These are phyloP conservation scores for Saksenaea oblongispora DNA, from an alignment of 371 early-diverging fungal species.

Conservation along the genomic window DNA sequence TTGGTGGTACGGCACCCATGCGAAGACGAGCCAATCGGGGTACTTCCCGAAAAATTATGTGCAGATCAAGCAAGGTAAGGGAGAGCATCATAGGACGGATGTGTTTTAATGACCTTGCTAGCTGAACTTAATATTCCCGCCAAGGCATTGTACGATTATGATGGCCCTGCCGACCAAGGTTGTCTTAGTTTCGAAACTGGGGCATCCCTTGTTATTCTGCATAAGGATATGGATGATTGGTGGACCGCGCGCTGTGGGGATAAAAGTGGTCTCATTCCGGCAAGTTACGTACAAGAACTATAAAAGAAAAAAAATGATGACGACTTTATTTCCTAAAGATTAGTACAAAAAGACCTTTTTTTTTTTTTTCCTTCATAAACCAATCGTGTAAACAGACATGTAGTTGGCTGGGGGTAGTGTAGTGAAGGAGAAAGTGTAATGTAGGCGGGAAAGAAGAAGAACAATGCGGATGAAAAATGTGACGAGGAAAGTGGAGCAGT, in stretches of 20 bases:
- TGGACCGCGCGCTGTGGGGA: conserved; percentile 19
- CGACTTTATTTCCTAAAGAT: background rate
- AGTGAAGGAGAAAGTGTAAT: background rate
- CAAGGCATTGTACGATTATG: conserved; percentile 40
- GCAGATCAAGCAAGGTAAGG: conserved; percentile 7
- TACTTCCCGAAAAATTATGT: conserved; percentile 44
- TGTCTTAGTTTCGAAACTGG: conserved; percentile 35
- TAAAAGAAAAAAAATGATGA: background rate
- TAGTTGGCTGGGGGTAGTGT: background rate
- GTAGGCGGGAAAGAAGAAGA: background rate
- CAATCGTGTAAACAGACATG: background rate
- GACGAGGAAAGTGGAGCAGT: no score
- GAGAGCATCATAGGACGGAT: background rate
- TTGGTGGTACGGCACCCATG: conserved; percentile 40
- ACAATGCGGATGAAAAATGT: background rate
- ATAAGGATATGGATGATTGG: conserved; percentile 29
- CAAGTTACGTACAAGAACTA: conserved; percentile 18
- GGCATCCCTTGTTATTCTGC: conserved; percentile 21
- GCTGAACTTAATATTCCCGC: conserved; percentile 28
- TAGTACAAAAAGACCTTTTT: no score
- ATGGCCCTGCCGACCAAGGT: conserved; percentile 35
- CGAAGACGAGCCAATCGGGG: conserved; percentile 23
- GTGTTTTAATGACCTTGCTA: background rate
- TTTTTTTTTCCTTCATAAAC: conserved; percentile 4
- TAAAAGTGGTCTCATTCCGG: conserved; percentile 21